Percentiles rank a stretch among this genome's conserved stretches.
phyloP scores from a whole-genome alignment of 139 green algal genomes.

The Haematococcus sp. region DNA sequence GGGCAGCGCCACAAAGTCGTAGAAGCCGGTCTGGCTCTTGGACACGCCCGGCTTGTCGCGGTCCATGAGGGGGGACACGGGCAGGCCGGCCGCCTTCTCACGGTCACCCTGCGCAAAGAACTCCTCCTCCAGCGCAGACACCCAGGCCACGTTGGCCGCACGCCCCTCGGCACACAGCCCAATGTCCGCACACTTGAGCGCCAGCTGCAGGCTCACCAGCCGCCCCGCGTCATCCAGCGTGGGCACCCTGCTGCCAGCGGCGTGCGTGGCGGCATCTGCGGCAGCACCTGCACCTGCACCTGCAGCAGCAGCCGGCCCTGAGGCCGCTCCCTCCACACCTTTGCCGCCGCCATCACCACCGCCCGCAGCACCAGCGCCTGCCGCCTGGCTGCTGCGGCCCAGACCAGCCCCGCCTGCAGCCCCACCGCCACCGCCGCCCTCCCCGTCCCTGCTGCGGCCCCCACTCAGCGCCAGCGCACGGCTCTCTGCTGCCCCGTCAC shows the following conservation, averaged over 20 bases:
- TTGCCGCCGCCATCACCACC: no score
- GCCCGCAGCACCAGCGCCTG: no score
- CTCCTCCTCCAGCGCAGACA: constrained; percentile 1
- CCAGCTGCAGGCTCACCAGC: constrained; percentile 19
- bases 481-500: background rate
- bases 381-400: no score
- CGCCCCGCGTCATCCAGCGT: constrained; percentile 8
- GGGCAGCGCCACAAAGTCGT: constrained; percentile 21
- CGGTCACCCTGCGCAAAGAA: constrained; percentile 30
- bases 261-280: no score
- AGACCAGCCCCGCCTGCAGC: no score
- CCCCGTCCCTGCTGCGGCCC: background rate
- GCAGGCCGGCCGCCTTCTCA: constrained; percentile 27
- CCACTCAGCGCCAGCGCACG: background rate
- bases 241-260: no score
- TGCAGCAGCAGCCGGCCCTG: no score
- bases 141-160: background rate
- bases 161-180: background rate
- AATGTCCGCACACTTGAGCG: constrained; percentile 7
- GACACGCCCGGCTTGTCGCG: constrained; percentile 18
- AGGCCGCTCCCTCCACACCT: no score
- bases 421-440: background rate
- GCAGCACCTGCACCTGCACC: no score
- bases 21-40: constrained; percentile 27
- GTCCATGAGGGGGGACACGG: constrained; percentile 35